Evolutionary conservation across 202 grass and related monocot genomes (phyloP).

Genomic region (Elaeis oleifera): DNA sequence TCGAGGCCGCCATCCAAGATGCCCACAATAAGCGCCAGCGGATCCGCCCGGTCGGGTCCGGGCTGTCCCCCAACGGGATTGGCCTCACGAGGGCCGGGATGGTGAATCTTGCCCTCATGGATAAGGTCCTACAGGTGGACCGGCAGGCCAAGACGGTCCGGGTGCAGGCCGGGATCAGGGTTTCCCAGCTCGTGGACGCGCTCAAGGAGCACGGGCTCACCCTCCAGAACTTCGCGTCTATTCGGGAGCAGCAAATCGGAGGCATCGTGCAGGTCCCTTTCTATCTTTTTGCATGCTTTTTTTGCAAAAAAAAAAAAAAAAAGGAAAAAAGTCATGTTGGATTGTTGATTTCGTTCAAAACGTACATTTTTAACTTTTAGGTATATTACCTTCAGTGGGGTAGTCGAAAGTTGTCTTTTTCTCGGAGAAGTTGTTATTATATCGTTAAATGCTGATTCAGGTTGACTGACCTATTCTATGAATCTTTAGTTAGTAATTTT

Average conservation of each 20-base stretch:
- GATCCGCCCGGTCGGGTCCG: conserved; percentile 70
- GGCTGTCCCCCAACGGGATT: conserved; percentile 75
- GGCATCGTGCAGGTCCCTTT: conserved; percentile 66
- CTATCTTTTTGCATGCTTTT: not conserved
- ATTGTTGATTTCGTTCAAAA: too few relatives aligned
- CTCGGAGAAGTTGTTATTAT: too few relatives aligned
- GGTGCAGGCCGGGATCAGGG: conserved; percentile 75
- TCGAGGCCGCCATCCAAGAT: conserved; percentile 50
- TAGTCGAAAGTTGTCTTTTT: too few relatives aligned
- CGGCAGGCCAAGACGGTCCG: conserved; percentile 57
- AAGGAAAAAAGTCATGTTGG: too few relatives aligned
- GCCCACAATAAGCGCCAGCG: conserved; percentile 47
- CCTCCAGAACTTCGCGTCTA: conserved; percentile 81
- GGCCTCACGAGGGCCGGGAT: conserved; percentile 60
- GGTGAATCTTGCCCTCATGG: conserved; percentile 88
- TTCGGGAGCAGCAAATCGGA: conserved; percentile 71
- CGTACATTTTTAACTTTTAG: too few relatives aligned
- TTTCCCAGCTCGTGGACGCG: conserved; percentile 62
- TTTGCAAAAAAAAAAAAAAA: too few relatives aligned
- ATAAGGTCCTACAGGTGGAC: conserved; percentile 74
- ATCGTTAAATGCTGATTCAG: too few relatives aligned
- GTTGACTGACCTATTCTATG: too few relatives aligned
- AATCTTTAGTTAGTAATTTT: too few relatives aligned
- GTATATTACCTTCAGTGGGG: too few relatives aligned
- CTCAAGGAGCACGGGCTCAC: conserved; percentile 64